A percentile compares a stretch with the other conserved stretches of the same genome.
These are phyloP conservation scores for Suhomyces canberraensis DNA, from an alignment of 805 yeast genomes.

Conservation along the genomic window DNA sequence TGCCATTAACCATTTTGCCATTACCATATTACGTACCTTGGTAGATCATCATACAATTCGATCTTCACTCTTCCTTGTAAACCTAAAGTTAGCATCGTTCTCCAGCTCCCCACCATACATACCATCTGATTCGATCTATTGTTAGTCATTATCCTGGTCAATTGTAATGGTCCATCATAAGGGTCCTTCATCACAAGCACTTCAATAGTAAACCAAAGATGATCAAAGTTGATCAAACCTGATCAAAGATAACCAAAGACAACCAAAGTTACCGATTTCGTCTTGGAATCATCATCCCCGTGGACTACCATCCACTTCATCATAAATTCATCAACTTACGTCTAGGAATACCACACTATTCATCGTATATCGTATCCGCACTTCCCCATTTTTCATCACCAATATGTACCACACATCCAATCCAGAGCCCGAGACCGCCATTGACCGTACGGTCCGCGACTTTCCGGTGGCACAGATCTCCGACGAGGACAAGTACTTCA, in stretches of 20 bases:
- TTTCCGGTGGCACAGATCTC: slow-evolving; percentile 70
- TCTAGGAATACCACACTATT: too few species aligned
- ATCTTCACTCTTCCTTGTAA: slow-evolving; percentile 43
- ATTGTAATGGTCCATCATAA: too few species aligned
- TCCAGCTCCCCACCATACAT: too few species aligned
- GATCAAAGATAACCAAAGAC: too few species aligned
- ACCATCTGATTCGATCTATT: too few species aligned
- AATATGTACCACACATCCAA: slow-evolving; percentile 53
- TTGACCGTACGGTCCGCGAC: slow-evolving; percentile 72
- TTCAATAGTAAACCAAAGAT: too few species aligned
- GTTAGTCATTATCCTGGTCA: too few species aligned
- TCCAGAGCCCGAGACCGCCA: slow-evolving; percentile 70
- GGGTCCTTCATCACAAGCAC: too few species aligned
- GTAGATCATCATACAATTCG: slow-evolving; percentile 39
- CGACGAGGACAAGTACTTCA: slow-evolving; percentile 78
- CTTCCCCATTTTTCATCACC: not conserved
- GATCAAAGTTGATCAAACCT: too few species aligned
- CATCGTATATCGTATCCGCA: slow-evolving; percentile 28
- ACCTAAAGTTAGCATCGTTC: slow-evolving; percentile 17
- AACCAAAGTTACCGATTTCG: too few species aligned
- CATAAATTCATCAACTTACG: too few species aligned
- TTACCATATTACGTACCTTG: slow-evolving; percentile 32
- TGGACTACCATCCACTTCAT: not conserved
- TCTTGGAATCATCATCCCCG: not conserved
- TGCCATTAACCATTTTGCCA: too few species aligned